These are phyloP conservation scores for Xylaria sp. DNA, from an alignment of 2,329 filamentous ascomycete species.

Conservation along the genomic window DNA sequence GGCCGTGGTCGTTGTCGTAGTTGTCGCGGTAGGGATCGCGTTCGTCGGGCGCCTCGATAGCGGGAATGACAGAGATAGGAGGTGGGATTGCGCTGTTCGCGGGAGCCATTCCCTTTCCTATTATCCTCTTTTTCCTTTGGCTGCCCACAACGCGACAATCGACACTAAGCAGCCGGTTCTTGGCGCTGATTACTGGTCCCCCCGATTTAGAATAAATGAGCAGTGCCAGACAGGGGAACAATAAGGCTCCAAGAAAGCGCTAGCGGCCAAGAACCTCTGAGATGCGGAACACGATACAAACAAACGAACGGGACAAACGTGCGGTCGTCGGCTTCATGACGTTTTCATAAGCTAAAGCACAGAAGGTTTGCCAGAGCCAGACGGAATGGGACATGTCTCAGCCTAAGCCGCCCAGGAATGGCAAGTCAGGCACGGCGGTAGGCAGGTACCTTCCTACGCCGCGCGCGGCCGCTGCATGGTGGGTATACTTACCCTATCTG, in stretches of 20 bases:
- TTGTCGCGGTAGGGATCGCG: slow-evolving; percentile 24
- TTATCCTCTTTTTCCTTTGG: background rate
- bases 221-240: slow-evolving; percentile 21
- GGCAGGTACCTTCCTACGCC: no score
- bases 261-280: slow-evolving; percentile 27
- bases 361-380: slow-evolving; percentile 16
- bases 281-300: slow-evolving; percentile 30
- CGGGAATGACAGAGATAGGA: slow-evolving; percentile 48
- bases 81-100: slow-evolving; percentile 36
- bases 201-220: slow-evolving; percentile 42
- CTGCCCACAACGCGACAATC: slow-evolving; percentile 4
- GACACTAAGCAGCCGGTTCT: slow-evolving; percentile 35
- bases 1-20: background rate
- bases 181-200: slow-evolving; percentile 42
- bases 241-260: slow-evolving; percentile 23
- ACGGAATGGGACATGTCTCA: slow-evolving; percentile 18
- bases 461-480: no score
- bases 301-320: background rate
- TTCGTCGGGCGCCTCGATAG: slow-evolving; percentile 46
- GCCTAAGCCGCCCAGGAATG: background rate
- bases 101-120: slow-evolving; percentile 33
- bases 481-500: no score
- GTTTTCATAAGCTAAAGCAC: slow-evolving; percentile 36
- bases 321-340: slow-evolving; percentile 39
- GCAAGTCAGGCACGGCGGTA: background rate